Evolutionary conservation across 2,329 filamentous ascomycete genomes (phyloP), one percentile per base, ranked within the genome.

Genomic region (Pseudogymnoascus destructans): DNA sequence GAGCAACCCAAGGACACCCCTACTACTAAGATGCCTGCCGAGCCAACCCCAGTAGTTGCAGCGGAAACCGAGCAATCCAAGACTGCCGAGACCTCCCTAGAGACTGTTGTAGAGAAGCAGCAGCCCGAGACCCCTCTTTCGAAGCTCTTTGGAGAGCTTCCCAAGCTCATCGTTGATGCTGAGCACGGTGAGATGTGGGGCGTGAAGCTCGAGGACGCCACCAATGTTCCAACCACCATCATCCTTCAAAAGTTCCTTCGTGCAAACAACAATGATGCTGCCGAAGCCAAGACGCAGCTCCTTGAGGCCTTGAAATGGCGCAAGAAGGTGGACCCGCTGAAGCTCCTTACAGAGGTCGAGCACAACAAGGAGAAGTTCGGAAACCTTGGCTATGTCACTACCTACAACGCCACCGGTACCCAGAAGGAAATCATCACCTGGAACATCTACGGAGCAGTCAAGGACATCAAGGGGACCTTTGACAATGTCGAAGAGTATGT

Each of bases 221-320:
- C 73, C 38, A 78, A 89, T 66, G 77, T 91, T 57, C 87, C 87
- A 58, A 90, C 87, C 54, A 85, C 87, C 69, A 84, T 95, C 65
- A 81, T 96, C 57, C 77, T 96, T 55, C 89, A 95, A 70, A 97
- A 96, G 75, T 96, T 91, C 74, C 80, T 97, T 59, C 88, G 91
- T 65, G 92, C 91, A 69, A 96, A 96, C 70, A 82, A 84, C 61
- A 84, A 85, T 61, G 84, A 95, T 67, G 70, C 89, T 5, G 75
- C 77, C 57, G 84, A 84, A 68, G 88, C 91, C 13, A 83, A 85
- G 68, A 80, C 85, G 58, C 91, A 96, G 74, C 80, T 97, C 46
- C 77, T 75, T 60, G 83, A 85, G 66, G 91, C 90, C 1, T 77
- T 96, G 40, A 79, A 86, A 64, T 96, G 91, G 89, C 83, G 92